Base-by-base conservation (phyloP, 2,329 filamentous ascomycete genomes). In the Fusarium pseudonygamai region DNA sequence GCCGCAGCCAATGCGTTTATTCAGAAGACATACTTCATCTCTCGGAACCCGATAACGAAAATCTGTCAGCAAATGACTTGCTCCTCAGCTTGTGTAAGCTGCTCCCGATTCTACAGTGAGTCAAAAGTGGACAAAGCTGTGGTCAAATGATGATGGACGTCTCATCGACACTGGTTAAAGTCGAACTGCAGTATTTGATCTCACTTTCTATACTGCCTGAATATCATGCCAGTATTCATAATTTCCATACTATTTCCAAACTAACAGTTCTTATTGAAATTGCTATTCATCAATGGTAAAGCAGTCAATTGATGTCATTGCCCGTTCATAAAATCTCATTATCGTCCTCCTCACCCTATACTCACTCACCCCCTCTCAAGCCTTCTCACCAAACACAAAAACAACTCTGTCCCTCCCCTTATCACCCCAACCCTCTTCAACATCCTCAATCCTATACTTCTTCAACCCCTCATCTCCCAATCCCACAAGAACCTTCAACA, bases 381-480 rank as follows among this genome's bases (percentile, higher is more conserved):
- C 52, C 52, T 73, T 53, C 18, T 78, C 69, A 9, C 77, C 76
- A 50, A 76, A 75, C 15, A 79, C 78, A 60, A 81, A 77, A 16
- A 81, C 78, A 55, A 80, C 76, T 47, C 79, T 74, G 3, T 77
- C 77, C 43, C 73, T 75, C 13, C 66, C 74, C 43, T 47, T 64
- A 15, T 64, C 60, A 10, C 53, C 32, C 79, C 79, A 80, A 12
- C 68, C 78, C 36, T 71, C 56, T 61, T 80, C 79, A 18, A 79
- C 62, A 60, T 80, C 74, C 24, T 72, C 70, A 34, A 80, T 64
- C 32, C 49, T 72, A 26, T 79, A 70, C 50, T 58, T 67, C 22
- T 64, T 55, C 15, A 80, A 60, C 2, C 71, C 74, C 24, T 74
- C 74, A 28, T 72, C 64, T 8, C 75, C 50, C 40, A 76, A 49